Evolutionary conservation across 352 stramenopile genomes (phyloP), one percentile per base, ranked within the genome.

Genomic region (Pythium sukuiense): DNA sequence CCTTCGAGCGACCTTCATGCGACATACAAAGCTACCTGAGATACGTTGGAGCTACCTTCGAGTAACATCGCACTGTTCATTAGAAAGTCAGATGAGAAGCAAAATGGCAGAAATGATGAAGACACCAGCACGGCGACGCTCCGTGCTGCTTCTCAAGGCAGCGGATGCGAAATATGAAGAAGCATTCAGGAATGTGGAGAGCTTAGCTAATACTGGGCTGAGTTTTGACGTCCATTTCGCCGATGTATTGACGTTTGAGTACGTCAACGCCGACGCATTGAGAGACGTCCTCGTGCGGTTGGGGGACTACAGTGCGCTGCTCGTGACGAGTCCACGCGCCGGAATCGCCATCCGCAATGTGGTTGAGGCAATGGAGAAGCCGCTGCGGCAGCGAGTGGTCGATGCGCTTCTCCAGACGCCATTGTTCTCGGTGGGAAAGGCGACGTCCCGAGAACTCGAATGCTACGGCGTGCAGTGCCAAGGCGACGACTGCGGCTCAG

Each of bases 281-380:
- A 37, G 61, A 18, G 66, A 77, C 12, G 69, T 81, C 14, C 46
- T 89, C 60, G 63, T 69, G 26, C 61, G 81, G 24, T 52, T 94
- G n/a, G 71, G 81, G 27, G 59, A 63, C 49, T 89, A 86, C 61
- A 77, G 77, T 45, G 78, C 74, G 29, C 62, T 95, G 26, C 69
- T 95, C 55, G 62, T 95, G 61, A 95, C 86, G 29, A 93, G 84
- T 77, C 84, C 86, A 24, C 86, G 86, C 48, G 81, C 74, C n/a
- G 74, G 80, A 24, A 81, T 83, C 29, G 86, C 84, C 0, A 69
- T 95, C 4, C 53, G 55, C 32, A 75, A 76, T 5, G 70, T 75
- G 1, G 53, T 88, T 12, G 63, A 76, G 33, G 35, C 52, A 7
- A 20, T 92, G n/a, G 63, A 77, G 1, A 26, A 8, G 0, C 52